Conservation (phyloP, 2,329 filamentous ascomycete genomes). For the Exophiala oligosperma region DNA sequence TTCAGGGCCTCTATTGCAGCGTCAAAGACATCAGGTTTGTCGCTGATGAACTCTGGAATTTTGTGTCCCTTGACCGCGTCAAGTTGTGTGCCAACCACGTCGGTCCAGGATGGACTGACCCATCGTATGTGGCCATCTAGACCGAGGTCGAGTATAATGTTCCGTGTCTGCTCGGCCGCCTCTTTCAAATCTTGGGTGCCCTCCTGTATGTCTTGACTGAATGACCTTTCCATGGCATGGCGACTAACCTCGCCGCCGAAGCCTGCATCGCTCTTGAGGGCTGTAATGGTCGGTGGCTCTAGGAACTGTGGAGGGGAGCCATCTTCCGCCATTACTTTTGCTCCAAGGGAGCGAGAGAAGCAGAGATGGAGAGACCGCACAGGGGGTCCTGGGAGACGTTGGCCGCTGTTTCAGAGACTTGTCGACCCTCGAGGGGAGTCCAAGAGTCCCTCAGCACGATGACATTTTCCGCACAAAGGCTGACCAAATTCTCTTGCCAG, state of each 20-base stretch:
- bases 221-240: slow-evolving; percentile 56
- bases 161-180: slow-evolving; percentile 93
- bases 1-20: slow-evolving; percentile 86
- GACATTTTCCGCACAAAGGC: slow-evolving; percentile 18
- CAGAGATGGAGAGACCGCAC: neutral
- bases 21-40: slow-evolving; percentile 76
- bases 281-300: slow-evolving; percentile 45
- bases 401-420: slow-evolving; percentile 19
- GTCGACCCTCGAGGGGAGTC: slow-evolving; percentile 23
- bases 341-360: neutral
- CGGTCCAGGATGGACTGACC: slow-evolving; percentile 94
- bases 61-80: slow-evolving; percentile 72
- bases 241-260: slow-evolving; percentile 27
- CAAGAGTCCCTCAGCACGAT: slow-evolving; percentile 22
- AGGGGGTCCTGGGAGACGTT: slow-evolving; percentile 4
- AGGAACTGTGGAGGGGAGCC: slow-evolving; percentile 40
- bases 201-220: slow-evolving; percentile 88
- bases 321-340: slow-evolving; percentile 43
- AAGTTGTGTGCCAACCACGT: slow-evolving; percentile 80
- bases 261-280: slow-evolving; percentile 45
- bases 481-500: slow-evolving; percentile 3
- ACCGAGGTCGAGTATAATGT: slow-evolving; percentile 92
- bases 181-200: slow-evolving; percentile 92
- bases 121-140: slow-evolving; percentile 88
- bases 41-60: slow-evolving; percentile 78